Conservation (phyloP, 2,329 filamentous ascomycete species). For the Fusarium incarnatum region DNA sequence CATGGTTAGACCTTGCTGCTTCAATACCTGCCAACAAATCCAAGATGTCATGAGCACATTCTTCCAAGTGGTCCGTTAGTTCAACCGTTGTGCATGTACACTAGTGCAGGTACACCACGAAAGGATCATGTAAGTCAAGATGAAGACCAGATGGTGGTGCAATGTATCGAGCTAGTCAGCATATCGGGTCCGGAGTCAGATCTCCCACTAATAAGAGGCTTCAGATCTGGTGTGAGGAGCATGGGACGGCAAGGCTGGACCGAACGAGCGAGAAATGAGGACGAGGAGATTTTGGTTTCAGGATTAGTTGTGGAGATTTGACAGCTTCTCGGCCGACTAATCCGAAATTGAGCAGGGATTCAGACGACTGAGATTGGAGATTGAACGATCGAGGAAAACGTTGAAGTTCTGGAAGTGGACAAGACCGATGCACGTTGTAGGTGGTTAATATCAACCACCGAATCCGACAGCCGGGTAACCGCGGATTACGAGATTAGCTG, state of each 20-base stretch:
- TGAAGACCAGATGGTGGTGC: constrained; percentile 34
- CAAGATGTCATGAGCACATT: constrained; percentile 26
- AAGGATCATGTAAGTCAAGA: constrained; percentile 29
- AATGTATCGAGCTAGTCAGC: constrained; percentile 35
- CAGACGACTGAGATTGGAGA: constrained; percentile 16
- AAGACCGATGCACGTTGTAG: constrained; percentile 32
- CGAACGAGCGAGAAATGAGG: constrained; percentile 42
- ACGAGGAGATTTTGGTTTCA: constrained; percentile 41
- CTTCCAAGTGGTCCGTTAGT: constrained; percentile 28
- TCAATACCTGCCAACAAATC: constrained; percentile 1
- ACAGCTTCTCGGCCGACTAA: constrained; percentile 29
- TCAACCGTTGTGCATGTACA: constrained; percentile 1
- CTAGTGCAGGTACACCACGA: constrained; percentile 21
- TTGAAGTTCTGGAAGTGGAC: constrained; percentile 25
- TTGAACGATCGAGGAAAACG: constrained; percentile 14
- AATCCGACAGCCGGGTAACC: constrained; percentile 3
- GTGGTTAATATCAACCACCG: constrained; percentile 22
- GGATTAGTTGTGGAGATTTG: constrained; percentile 41
- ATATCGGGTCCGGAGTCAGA: constrained; percentile 34
- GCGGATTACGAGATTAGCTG: constrained; percentile 2
- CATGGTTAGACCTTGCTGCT: constrained; percentile 3
- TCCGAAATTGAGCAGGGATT: constrained; percentile 45
- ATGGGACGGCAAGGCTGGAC: constrained; percentile 37
- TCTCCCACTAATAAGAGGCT: constrained; percentile 45
- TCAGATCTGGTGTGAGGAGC: constrained; percentile 35